Base-by-base conservation (phyloP, 306 rosid genomes). In the Delonix regia region DNA sequence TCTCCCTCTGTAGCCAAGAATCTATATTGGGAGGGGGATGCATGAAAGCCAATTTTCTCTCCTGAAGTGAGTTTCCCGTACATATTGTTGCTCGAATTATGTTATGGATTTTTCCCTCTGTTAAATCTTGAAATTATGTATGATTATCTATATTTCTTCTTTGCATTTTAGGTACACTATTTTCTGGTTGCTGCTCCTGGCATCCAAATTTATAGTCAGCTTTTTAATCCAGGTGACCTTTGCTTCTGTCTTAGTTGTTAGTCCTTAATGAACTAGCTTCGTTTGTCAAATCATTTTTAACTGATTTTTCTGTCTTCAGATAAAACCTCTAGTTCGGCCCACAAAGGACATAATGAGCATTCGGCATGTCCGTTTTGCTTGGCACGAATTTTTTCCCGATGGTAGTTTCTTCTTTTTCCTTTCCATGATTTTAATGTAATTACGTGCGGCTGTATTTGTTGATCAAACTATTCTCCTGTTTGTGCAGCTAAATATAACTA, bases 11-110 rank as follows among this genome's bases (percentile, higher is more conserved):
- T 88, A 95, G 99, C 99, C 97, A 80, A 89, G 99, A 83, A 84
- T 93, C 85, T 95, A 95, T 75, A 69, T 95, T 41, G 99, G 99
- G 60, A 90, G 99, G 80, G 99, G 99, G 79, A 95, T 95, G 99
- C 99, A 95, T 73, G 99, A 95, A 77, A 93, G 97, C 72, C 98
- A 86, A 73, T 89, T 85, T 86, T 59, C 94, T 81, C 96, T 93
- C 48, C 59, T 95, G 25, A 95, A 91, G 99, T 95, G 87, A 83
- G 99, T 77, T 86, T 73, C 63, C 61, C 33, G 56, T 60, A 38
- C 38, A 19, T 59, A 61, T 55, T 76, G 59, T 77, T 79, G 77
- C 69, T 45, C 66, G 71, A 73, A 49, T 41, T 83, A 36, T 75
- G 30, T 38, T 60, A n/a, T 69, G 52, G 49, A 48, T 68, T 68